Percentiles rank a stretch among this genome's conserved stretches.
These are phyloP conservation scores for Strigomonas culicis DNA, from an alignment of 208 protist genomes.

Conservation along the genomic window DNA sequence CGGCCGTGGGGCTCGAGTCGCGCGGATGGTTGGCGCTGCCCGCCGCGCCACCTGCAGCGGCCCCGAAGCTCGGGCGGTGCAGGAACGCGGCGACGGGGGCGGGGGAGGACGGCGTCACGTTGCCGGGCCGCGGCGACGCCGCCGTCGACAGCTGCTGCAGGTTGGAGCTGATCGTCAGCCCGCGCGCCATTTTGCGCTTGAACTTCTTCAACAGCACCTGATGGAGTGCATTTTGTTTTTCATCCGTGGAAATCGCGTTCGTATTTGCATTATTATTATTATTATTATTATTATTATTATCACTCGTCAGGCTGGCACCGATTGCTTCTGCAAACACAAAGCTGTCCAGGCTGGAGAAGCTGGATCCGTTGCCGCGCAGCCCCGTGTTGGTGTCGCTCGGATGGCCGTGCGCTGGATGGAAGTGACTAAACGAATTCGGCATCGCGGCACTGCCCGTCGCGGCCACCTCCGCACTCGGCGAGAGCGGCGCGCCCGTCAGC, in stretches of 20 bases:
- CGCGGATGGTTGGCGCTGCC: no score
- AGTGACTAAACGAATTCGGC: not conserved
- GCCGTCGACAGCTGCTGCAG: not conserved
- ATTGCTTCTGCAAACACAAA: not conserved
- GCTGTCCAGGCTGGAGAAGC: not conserved
- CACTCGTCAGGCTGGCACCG: no score
- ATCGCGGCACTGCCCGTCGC: not conserved
- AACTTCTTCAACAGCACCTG: slow-evolving; percentile 10
- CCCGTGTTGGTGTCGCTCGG: not conserved
- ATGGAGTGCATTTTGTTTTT: not conserved
- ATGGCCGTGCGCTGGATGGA: not conserved
- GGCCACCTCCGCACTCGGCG: no score
- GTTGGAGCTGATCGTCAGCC: not conserved
- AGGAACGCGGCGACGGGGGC: no score
- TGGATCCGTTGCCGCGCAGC: slow-evolving; percentile 2
- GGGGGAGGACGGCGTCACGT: no score
- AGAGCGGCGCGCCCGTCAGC: no score
- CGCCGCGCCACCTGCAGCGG: no score
- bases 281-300: not conserved
- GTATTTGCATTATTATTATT: not conserved
- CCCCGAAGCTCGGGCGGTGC: no score
- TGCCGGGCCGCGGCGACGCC: no score
- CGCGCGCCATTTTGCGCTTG: slow-evolving; percentile 9
- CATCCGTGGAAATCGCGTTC: not conserved
- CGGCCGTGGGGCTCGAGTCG: no score